Conservation (phyloP, 2,329 filamentous ascomycete genomes). For the Pezicula radicicola region DNA sequence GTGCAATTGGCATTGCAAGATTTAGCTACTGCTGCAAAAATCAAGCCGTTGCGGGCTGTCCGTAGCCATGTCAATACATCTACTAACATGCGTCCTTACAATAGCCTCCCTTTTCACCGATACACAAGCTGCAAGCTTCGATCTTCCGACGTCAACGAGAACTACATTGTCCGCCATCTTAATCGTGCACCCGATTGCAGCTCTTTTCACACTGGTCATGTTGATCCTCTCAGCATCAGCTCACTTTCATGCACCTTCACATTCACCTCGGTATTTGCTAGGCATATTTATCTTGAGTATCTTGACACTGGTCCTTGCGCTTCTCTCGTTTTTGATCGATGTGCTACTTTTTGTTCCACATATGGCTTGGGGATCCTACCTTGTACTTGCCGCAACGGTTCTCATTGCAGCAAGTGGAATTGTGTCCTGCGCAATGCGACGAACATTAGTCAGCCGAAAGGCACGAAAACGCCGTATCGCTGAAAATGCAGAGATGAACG, state of each 20-base stretch:
- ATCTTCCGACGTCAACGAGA: constrained; percentile 49
- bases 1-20: constrained; percentile 28
- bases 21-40: no score
- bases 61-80: neutral
- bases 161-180: constrained; percentile 79
- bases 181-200: constrained; percentile 89
- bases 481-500: constrained; percentile 96
- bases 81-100: constrained; percentile 2
- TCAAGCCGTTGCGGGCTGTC: constrained; percentile 3
- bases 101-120: constrained; percentile 22
- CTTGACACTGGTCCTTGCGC: constrained; percentile 76
- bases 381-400: constrained; percentile 86
- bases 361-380: constrained; percentile 89
- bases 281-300: constrained; percentile 82
- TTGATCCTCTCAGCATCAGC: constrained; percentile 75
- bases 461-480: constrained; percentile 89
- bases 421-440: constrained; percentile 91
- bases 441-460: constrained; percentile 87
- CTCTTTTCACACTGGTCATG: constrained; percentile 80
- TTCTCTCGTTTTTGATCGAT: constrained; percentile 89
- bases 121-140: constrained; percentile 42
- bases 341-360: constrained; percentile 93
- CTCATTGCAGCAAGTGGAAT: constrained; percentile 78
- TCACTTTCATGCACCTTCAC: constrained; percentile 83
- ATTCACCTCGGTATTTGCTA: constrained; percentile 86